Base-by-base conservation (phyloP, 202 grass and related monocot species). In the Setaria viridis region DNA sequence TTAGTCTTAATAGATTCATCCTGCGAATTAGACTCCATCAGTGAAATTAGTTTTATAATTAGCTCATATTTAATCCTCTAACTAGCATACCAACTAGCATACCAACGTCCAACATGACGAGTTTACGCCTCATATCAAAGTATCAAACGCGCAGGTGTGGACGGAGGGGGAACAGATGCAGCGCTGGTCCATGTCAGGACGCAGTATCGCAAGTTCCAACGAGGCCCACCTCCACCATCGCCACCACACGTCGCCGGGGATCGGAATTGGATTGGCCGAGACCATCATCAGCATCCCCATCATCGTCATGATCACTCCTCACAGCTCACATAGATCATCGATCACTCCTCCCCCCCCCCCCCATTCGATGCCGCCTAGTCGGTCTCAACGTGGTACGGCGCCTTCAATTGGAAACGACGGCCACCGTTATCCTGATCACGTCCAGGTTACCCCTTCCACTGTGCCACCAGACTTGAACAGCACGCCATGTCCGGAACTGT, bases 161-260 rank as follows among this genome's bases (percentile, higher is more conserved):
- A 88, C 74, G 71, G 71, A 37, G 76, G 64, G 48, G 30, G 77
- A 82, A 81, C 43, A 53, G 89, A 88, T 82, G 81, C 45, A 43
- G 50, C 69, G 81, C 21, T 51, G 59, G 84, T 85, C 82, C 57
- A 78, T 25, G 19, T 85, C 78, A 85, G 65, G 89, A 82, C 78
- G 72, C 76, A 91, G 77, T 42, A 73, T 72, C 76, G 85, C 81
- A 81, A 72, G 85, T 85, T 72, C 81, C 81, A 30, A 91, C 34
- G 77, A 67, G 89, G 29, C 81, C 89, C 80, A 49, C 68, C 33
- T 3, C 79, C 81, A 82, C 30, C 76, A 47, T 13, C 62, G 11
- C 12, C 6, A 5, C 29, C 12, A 15, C 67, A 62, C 58, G 21
- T 30, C 58, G 29, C 60, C 39, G 20, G 55, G 50, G 59, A 32